Conservation (phyloP, 352 stramenopile species). For the Saprolegnia diclina region DNA sequence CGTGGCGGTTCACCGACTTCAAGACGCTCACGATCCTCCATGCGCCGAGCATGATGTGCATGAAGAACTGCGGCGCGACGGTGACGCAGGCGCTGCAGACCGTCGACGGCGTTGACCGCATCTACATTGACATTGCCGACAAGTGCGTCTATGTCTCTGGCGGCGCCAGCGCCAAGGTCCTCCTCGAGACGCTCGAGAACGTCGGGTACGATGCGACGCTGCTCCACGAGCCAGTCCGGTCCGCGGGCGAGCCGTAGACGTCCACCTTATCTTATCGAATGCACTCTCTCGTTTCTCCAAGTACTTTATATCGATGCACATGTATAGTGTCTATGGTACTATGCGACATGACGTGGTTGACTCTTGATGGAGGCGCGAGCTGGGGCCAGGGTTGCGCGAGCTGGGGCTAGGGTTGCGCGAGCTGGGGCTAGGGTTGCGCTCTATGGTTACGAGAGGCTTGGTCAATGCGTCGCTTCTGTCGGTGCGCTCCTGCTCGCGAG, state of each 20-base stretch:
- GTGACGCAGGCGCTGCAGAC: slow-evolving; percentile 64
- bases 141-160: slow-evolving; percentile 63
- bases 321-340: no score
- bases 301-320: no score
- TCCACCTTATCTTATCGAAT: not conserved
- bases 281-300: not conserved
- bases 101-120: slow-evolving; percentile 67
- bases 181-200: slow-evolving; percentile 60
- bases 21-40: slow-evolving; percentile 18
- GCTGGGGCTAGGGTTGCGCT: no score
- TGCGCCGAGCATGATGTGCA: slow-evolving; percentile 45
- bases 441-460: no score
- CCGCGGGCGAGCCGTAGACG: not conserved
- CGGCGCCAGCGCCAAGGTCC: slow-evolving; percentile 37
- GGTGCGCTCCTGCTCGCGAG: no score
- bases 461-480: no score
- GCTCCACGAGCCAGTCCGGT: not conserved
- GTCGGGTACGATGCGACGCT: slow-evolving; percentile 51
- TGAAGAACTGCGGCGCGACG: slow-evolving; percentile 93
- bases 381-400: no score
- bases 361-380: no score
- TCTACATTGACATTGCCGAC: slow-evolving; percentile 71
- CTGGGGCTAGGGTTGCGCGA: no score
- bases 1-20: slow-evolving; percentile 20
- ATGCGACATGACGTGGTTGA: no score